Evolutionary conservation across 2,329 filamentous ascomycete species (phyloP).

Genomic region (Calonectria pseudoturangicola): DNA sequence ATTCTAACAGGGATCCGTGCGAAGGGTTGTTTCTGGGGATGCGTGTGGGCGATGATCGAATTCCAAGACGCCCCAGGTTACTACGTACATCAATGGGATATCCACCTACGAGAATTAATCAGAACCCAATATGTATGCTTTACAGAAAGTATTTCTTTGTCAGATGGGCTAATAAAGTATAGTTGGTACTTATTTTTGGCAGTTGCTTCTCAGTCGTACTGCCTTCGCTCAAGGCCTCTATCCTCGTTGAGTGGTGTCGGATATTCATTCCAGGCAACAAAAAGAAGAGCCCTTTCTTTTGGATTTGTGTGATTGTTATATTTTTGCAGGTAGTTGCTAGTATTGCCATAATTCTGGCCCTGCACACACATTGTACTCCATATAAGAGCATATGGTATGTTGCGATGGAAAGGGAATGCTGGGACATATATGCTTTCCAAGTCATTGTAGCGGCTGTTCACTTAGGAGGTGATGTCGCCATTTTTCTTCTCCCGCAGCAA

Average conservation of each 20-base stretch:
- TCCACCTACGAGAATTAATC: background rate
- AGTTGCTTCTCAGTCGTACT: constrained; percentile 16
- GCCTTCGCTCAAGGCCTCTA: background rate
- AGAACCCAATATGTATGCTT: constrained; percentile 12
- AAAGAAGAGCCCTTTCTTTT: constrained; percentile 18
- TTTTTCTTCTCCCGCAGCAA: constrained; percentile 3
- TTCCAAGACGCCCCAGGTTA: constrained; percentile 3
- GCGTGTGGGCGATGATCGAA: constrained; percentile 16
- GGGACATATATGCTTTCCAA: constrained; percentile 21
- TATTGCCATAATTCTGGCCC: constrained; percentile 5
- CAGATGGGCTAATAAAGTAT: background rate
- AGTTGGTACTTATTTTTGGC: constrained; percentile 7
- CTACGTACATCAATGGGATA: constrained; percentile 13
- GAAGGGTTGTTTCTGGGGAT: constrained; percentile 19
- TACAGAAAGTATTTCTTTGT: background rate
- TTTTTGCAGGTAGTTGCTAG: constrained; percentile 1
- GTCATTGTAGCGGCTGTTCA: constrained; percentile 4
- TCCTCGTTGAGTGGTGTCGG: constrained; percentile 12
- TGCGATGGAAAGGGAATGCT: constrained; percentile 1
- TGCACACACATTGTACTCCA: constrained; percentile 10
- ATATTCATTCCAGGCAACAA: constrained; percentile 11
- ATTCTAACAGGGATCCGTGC: background rate
- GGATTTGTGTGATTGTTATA: constrained; percentile 4
- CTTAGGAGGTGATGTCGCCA: constrained; percentile 2
- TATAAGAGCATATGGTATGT: constrained; percentile 16